phyloP scores from a whole-genome alignment of 2,329 filamentous ascomycete genomes.

The Stagonosporopsis chrysanthemi region DNA sequence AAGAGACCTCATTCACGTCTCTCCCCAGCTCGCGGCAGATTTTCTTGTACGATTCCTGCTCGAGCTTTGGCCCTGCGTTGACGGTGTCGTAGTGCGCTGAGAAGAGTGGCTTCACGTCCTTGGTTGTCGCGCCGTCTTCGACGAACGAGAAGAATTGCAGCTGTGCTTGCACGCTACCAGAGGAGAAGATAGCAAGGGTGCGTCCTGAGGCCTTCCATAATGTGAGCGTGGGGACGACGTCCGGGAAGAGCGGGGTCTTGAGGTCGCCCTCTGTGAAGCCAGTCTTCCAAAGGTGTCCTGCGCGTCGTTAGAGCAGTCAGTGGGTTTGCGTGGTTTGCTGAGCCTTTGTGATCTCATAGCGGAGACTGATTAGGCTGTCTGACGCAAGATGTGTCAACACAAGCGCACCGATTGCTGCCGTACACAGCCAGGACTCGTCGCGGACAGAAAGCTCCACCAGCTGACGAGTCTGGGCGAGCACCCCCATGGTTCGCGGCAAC shows the following conservation, averaged over 20 bases:
- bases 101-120: slow-evolving; percentile 51
- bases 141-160: slow-evolving; percentile 77
- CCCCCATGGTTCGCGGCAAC: slow-evolving; percentile 25
- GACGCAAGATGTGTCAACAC: slow-evolving; percentile 10
- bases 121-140: slow-evolving; percentile 45
- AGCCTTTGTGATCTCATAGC: slow-evolving; percentile 19
- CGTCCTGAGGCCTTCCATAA: slow-evolving; percentile 65
- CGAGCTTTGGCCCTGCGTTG: slow-evolving; percentile 78
- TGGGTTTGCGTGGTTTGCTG: slow-evolving; percentile 10
- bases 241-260: slow-evolving; percentile 75
- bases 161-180: slow-evolving; percentile 80
- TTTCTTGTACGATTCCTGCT: slow-evolving; percentile 70
- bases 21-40: slow-evolving; percentile 61
- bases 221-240: slow-evolving; percentile 71
- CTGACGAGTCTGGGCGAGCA: slow-evolving; percentile 15
- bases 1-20: slow-evolving; percentile 65
- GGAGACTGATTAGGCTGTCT: slow-evolving; percentile 19
- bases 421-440: slow-evolving; percentile 5
- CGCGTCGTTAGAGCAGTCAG: slow-evolving; percentile 33
- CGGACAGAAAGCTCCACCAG: not conserved
- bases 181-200: slow-evolving; percentile 78
- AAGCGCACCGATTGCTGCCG: not conserved
- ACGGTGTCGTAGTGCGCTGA: slow-evolving; percentile 72
- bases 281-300: slow-evolving; percentile 74
- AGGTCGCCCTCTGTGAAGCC: slow-evolving; percentile 76